Evolutionary conservation across 176 grass and related monocot species (phyloP), one percentile per base, ranked within the genome.

Genomic region (Alopecurus myosuroides): DNA sequence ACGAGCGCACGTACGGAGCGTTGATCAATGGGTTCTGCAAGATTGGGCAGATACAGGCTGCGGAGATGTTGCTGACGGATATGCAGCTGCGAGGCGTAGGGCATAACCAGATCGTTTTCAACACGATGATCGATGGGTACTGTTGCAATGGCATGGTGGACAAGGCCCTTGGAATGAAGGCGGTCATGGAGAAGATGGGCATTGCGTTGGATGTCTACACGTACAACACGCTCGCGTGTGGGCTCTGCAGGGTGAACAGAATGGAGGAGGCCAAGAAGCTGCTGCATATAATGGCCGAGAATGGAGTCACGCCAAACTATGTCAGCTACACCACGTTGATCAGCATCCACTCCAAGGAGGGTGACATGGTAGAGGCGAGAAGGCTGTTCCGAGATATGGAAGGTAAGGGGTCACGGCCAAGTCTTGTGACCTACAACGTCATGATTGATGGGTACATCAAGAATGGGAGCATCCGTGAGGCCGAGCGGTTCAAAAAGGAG

Each of bases 1-100:
- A 89, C 29, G 83, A 92, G 28, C 62, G 7, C 3, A 94, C 93
- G 0, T 96, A 91, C 37, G 97, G 91, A 31, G 89, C 84, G 7
- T 73, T 94, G 76, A 91, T 98, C 84, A 94, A 96, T 48, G 97
- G 93, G n/a, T 92, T 98, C 89, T 89, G 88, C 58, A 98, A 98
- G 85, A 86, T 92, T 48, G 91, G 91, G 66, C 88, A 92, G 61
- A 91, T 96, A 69, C 83, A 85, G 67, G 97, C 89, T 11, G 93
- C 97, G 11, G 83, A 92, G 84, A 86, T 94, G 89, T 44, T 94
- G 62, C 57, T 95, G 74, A 57, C 1, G 1, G 97, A 98, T 58
- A 95, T 96, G 93, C 91, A 95, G 81, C 17, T 36, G 10, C 84
- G 79, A 74, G 93, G 97, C 39, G 70, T 95, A 4, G 64, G 88